Percentiles rank a stretch among this genome's conserved stretches.
These are phyloP conservation scores for Pseudevernia furfuracea DNA, from an alignment of 495 filamentous ascomycete species.

Conservation along the genomic window DNA sequence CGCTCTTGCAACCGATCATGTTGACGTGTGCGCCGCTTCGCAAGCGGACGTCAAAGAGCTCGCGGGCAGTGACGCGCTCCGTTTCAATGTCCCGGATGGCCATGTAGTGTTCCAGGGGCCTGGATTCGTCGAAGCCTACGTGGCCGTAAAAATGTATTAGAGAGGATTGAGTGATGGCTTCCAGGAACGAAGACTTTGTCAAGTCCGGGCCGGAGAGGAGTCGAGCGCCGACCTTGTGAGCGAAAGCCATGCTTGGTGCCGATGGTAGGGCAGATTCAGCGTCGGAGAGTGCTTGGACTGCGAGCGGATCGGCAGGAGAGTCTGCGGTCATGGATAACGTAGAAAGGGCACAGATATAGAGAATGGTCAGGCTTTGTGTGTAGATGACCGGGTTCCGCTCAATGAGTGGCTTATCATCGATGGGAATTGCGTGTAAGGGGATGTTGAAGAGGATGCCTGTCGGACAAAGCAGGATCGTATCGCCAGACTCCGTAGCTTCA, in stretches of 20 bases:
- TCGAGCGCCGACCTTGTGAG: conserved; percentile 4
- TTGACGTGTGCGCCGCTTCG: not conserved
- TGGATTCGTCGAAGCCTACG: not conserved
- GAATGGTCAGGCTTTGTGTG: conserved; percentile 9
- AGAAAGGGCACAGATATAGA: not conserved
- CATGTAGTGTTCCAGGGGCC: conserved; percentile 4
- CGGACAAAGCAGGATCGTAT: not conserved
- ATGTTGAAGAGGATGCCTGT: conserved; percentile 6
- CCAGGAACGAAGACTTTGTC: conserved; percentile 2
- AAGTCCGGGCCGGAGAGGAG: conserved; percentile 2
- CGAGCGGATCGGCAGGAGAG: conserved; percentile 3
- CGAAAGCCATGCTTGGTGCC: conserved; percentile 9
- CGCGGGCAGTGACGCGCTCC: conserved; percentile 1
- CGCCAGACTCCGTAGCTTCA: conserved; percentile 6
- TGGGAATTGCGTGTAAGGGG: conserved; percentile 4
- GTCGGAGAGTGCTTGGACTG: conserved; percentile 6
- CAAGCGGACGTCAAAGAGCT: conserved; percentile 2
- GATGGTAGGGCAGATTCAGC: not conserved
- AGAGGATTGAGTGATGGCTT: not conserved
- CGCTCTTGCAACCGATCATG: conserved; percentile 9
- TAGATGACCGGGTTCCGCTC: conserved; percentile 12
- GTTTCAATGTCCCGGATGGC: not conserved
- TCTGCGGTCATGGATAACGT: not conserved
- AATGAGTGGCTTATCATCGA: not conserved
- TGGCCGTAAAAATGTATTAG: conserved; percentile 8